Conservation (phyloP, 148 eudicot species). For the Cornus kousa region DNA sequence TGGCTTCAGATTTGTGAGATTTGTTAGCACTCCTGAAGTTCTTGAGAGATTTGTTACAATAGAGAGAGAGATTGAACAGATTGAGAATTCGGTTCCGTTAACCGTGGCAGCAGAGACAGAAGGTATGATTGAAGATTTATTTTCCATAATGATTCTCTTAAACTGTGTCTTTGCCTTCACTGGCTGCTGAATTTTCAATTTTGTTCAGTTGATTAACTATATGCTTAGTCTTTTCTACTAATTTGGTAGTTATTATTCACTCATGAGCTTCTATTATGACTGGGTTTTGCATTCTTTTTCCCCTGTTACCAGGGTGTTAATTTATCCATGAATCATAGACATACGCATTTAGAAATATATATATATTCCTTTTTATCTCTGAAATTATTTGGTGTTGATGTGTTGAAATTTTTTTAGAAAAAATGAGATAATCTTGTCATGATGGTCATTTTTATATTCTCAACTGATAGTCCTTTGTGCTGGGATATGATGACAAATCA, state of each 20-base stretch:
- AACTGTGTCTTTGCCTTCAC: not conserved
- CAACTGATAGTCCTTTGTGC: not conserved
- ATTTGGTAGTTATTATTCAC: not conserved
- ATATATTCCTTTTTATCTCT: too few relatives aligned
- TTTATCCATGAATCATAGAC: not conserved
- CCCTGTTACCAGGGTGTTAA: not conserved
- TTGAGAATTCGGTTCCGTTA: conserved; percentile 59
- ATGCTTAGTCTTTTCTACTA: not conserved
- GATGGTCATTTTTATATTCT: not conserved
- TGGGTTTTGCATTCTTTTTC: not conserved
- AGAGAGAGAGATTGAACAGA: conserved; percentile 72
- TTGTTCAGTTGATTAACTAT: not conserved
- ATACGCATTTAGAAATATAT: not conserved
- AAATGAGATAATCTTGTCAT: not conserved
- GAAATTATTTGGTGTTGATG: not conserved
- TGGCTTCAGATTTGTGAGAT: conserved; percentile 70
- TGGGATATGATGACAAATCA: not conserved
- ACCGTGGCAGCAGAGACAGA: conserved; percentile 30
- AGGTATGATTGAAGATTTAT: conserved; percentile 30
- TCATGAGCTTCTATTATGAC: not conserved
- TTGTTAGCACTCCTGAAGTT: conserved; percentile 78
- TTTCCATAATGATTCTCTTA: not conserved
- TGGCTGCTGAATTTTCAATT: not conserved
- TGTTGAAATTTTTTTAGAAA: not conserved
- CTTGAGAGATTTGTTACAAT: conserved; percentile 71